Conservation (phyloP, 192 early-diverging fungal species). For the Tieghemiomyces parasiticus region DNA sequence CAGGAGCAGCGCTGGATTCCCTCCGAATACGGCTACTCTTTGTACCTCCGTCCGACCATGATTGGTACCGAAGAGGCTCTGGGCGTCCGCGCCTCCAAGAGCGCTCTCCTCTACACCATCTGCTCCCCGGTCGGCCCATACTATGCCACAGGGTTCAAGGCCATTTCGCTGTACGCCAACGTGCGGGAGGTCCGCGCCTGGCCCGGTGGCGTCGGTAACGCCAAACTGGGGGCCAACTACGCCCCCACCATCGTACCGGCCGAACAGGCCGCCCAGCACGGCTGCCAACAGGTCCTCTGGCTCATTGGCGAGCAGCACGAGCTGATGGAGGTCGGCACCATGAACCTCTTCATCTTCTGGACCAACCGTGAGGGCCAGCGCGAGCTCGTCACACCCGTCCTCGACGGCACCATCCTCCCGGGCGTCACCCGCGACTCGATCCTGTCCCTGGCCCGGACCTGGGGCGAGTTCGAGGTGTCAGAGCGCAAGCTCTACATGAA, state of each 20-base stretch:
- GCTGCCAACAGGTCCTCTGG: constrained; percentile 93
- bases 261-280: constrained; percentile 69
- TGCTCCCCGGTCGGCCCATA: constrained; percentile 89
- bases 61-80: constrained; percentile 77
- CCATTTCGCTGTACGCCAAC: constrained; percentile 74
- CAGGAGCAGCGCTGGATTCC: constrained; percentile 84
- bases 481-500: constrained; percentile 75
- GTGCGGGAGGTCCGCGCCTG: constrained; percentile 80
- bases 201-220: constrained; percentile 88
- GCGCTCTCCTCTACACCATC: constrained; percentile 75
- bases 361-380: constrained; percentile 64
- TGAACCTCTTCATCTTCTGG: constrained; percentile 91
- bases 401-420: constrained; percentile 90
- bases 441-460: constrained; percentile 52
- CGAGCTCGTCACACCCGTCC: constrained; percentile 80
- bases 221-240: constrained; percentile 70
- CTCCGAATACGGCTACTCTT: constrained; percentile 73
- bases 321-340: constrained; percentile 92
- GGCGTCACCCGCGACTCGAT: constrained; percentile 94
- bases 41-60: constrained; percentile 86
- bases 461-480: constrained; percentile 78
- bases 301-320: constrained; percentile 72
- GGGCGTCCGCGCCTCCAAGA: constrained; percentile 70
- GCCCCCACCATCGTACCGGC: constrained; percentile 46
- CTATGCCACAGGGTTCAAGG: constrained; percentile 86